A percentile compares a stretch with the other conserved stretches of the same genome.
Evolutionary conservation across 345 rosid genomes (phyloP).

Genomic region (Brassica cretica): DNA sequence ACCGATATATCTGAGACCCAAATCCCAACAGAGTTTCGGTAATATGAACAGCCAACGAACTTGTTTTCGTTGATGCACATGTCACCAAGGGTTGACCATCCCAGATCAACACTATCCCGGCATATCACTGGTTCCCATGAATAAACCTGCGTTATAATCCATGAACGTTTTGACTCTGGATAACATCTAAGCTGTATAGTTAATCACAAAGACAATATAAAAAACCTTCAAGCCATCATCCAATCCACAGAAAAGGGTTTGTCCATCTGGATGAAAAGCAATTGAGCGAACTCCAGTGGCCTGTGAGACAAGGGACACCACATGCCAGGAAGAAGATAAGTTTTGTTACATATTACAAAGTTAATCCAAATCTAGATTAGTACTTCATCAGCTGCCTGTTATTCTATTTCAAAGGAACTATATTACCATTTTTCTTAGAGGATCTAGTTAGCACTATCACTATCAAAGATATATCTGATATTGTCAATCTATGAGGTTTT

Average conservation of each 20-base stretch:
- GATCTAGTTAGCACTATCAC: not conserved
- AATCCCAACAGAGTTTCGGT: conserved; percentile 70
- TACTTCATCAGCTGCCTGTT: not conserved
- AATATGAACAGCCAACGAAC: conserved; percentile 84
- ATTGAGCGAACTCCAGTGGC: conserved; percentile 74
- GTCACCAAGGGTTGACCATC: conserved; percentile 95
- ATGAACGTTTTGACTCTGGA: conserved; percentile 12
- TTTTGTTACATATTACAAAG: not conserved
- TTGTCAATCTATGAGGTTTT: not conserved
- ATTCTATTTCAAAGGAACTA: not conserved
- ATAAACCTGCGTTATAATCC: conserved; percentile 62
- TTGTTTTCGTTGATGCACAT: conserved; percentile 78
- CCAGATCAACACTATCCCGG: conserved; percentile 75
- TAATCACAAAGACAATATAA: conserved; percentile 33
- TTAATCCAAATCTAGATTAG: not conserved
- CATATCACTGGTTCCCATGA: conserved; percentile 98
- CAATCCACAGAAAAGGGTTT: conserved; percentile 82
- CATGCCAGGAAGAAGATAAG: not conserved
- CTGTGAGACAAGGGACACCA: conserved; percentile 47
- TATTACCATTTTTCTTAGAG: not conserved
- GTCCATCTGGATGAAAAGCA: conserved; percentile 89
- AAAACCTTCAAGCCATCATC: conserved; percentile 85
- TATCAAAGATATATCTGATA: not conserved
- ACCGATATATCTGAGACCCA: conserved; percentile 88
- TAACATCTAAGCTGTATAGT: not conserved